These are phyloP conservation scores for Scheffersomyces amazonensis DNA, from an alignment of 805 yeast genomes.

Conservation along the genomic window DNA sequence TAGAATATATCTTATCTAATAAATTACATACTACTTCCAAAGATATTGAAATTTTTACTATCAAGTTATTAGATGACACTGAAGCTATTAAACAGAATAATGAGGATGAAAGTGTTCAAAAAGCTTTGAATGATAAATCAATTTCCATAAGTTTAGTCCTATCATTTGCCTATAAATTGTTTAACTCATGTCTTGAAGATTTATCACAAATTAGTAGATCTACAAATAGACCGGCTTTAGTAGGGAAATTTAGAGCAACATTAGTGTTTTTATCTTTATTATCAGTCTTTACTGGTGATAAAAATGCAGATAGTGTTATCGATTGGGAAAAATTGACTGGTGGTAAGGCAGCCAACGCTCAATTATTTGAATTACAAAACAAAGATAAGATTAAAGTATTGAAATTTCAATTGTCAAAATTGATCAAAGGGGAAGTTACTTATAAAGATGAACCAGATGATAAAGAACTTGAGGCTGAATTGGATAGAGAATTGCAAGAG, in stretches of 20 bases:
- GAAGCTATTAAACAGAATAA: conserved; percentile 53
- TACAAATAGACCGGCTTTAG: conserved; percentile 25
- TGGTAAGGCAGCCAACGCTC: conserved; percentile 24
- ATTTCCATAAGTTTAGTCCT: conserved; percentile 34
- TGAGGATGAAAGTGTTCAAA: conserved; percentile 37
- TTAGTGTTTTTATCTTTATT: conserved; percentile 31
- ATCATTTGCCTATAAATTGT: conserved; percentile 33
- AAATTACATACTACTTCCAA: conserved; percentile 56
- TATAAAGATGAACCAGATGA: conserved; percentile 22
- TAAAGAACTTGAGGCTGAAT: conserved; percentile 24
- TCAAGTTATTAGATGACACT: conserved; percentile 63
- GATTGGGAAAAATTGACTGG: conserved; percentile 34
- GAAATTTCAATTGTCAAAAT: conserved; percentile 36
- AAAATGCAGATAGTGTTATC: conserved; percentile 11
- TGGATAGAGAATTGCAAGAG: conserved; percentile 19
- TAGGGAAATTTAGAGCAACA: conserved; percentile 33
- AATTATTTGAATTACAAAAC: conserved; percentile 22
- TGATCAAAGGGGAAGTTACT: conserved; percentile 35
- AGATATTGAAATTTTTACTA: conserved; percentile 58
- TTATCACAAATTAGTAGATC: conserved; percentile 17
- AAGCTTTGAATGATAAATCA: conserved; percentile 57
- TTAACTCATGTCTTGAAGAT: conserved; percentile 28
- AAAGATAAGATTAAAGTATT: conserved; percentile 32
- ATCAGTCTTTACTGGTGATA: conserved; percentile 21
- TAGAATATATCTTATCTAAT: conserved; percentile 63